A percentile compares a stretch with the other conserved stretches of the same genome.
These are phyloP conservation scores for Athelia sp. DNA, from an alignment of 1,284 basidiomycete genomes.

Conservation along the genomic window DNA sequence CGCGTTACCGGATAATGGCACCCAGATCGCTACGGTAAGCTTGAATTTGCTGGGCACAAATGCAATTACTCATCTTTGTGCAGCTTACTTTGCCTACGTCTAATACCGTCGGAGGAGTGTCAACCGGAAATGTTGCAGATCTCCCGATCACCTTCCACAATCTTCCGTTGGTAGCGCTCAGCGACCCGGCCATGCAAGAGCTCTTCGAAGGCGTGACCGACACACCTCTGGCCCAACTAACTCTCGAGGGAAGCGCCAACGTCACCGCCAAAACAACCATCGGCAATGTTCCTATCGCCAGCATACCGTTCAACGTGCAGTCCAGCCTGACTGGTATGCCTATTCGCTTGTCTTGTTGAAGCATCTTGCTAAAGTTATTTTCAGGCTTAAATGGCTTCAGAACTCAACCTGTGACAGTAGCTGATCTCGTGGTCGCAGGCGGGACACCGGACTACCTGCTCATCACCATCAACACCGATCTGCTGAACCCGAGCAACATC, in stretches of 20 bases:
- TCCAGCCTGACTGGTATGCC: slow-evolving; percentile 36
- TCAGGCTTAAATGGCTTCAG: neutral
- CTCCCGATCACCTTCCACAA: slow-evolving; percentile 59
- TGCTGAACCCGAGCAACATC: no score
- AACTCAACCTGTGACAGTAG: no score
- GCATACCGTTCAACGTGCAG: slow-evolving; percentile 59
- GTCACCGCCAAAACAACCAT: slow-evolving; percentile 63
- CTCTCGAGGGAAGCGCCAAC: slow-evolving; percentile 53
- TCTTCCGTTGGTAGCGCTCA: slow-evolving; percentile 49
- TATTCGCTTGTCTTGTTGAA: no score
- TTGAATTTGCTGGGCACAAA: no score
- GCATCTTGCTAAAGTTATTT: slow-evolving; percentile 26
- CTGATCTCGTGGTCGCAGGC: slow-evolving; percentile 64
- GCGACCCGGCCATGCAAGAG: slow-evolving; percentile 49
- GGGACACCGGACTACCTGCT: no score
- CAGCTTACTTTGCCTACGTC: slow-evolving; percentile 52
- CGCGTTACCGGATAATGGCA: slow-evolving; percentile 32
- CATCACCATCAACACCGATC: no score
- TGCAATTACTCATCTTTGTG: neutral
- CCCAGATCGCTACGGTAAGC: slow-evolving; percentile 51
- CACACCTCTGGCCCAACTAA: slow-evolving; percentile 38
- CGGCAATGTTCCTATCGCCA: slow-evolving; percentile 62
- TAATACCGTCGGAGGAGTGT: slow-evolving; percentile 56
- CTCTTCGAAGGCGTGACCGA: slow-evolving; percentile 62
- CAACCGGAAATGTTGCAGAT: slow-evolving; percentile 58